Base-by-base conservation (phyloP, 306 rosid species). In the Fragaria nilgerrensis region DNA sequence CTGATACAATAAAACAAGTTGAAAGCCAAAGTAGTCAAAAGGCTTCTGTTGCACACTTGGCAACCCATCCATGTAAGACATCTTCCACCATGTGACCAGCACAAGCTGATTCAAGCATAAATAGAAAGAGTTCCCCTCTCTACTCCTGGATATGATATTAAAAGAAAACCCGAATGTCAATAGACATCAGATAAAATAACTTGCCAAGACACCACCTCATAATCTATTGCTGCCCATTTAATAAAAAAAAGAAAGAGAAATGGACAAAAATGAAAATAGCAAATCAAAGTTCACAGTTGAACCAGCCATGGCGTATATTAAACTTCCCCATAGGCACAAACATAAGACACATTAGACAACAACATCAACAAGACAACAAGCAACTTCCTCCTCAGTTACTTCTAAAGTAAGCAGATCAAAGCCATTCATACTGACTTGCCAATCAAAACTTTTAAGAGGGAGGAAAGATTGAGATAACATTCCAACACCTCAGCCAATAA, bases 71-170 rank as follows among this genome's bases (percentile, higher is more conserved):
- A 80, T 73, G 61, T 50, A 83, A 79, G 67, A 83, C 70, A 76
- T 73, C 84, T 73, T 80, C 84, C 82, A 68, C 79, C 84, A 80
- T 75, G 77, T 65, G 78, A 80, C 81, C 84, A 84, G 81, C 81
- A 84, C 75, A 84, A 76, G 84, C 82, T 76, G 82, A 77, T 80
- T 76, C 83, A 84, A 59, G 77, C 73, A 85, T 78, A 81, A 85
- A 66, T 75, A 77, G 79, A 80, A 81, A 79, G 72, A 71, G 73
- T 78, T 75, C 81, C 82, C 78, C 68, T 77, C 77, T 77, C 81
- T 77, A 85, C 70, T 75, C 88, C 88, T 85, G 88, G 79, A 85
- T 81, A 78, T 56, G 76, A 85, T 50, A 78, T 75, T 77, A 70
- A 78, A 75, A 78, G 76, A 77, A 78, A 64, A 85, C 61, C 70